Conservation (phyloP, 2,329 filamentous ascomycete species). For the Cercospora berteroae region DNA sequence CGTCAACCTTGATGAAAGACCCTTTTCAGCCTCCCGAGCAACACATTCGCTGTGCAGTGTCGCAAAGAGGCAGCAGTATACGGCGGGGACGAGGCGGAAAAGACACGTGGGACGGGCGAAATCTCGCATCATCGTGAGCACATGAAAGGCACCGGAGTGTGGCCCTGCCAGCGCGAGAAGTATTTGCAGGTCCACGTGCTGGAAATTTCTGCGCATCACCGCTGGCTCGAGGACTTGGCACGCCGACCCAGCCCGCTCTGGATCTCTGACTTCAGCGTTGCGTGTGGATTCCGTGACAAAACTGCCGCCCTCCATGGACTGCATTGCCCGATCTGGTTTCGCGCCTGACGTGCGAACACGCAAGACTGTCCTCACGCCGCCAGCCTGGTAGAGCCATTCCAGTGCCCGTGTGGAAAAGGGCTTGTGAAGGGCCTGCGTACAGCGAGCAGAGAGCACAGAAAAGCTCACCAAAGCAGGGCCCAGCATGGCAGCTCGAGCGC, state of each 20-base stretch:
- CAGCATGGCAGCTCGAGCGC: background rate
- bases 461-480: background rate
- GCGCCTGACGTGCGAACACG: slow-evolving; percentile 15
- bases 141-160: background rate
- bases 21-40: background rate
- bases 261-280: background rate
- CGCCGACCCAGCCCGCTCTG: background rate
- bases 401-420: slow-evolving; percentile 10
- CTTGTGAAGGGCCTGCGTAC: slow-evolving; percentile 11
- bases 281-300: slow-evolving; percentile 6
- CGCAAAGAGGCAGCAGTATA: background rate
- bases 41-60: background rate
- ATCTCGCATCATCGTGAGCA: slow-evolving; percentile 3
- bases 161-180: background rate
- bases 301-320: slow-evolving; percentile 12
- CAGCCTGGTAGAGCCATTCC: slow-evolving; percentile 11
- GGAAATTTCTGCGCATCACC: slow-evolving; percentile 1
- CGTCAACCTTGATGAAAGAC: background rate
- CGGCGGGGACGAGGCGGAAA: background rate
- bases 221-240: background rate
- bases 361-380: slow-evolving; percentile 5
- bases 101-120: background rate
- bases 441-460: background rate
- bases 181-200: slow-evolving; percentile 5
- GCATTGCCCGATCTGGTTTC: slow-evolving; percentile 15